Evolutionary conservation across 1,284 basidiomycete species (phyloP), one percentile per base, ranked within the genome.

Genomic region (Moesziomyces aphidis): DNA sequence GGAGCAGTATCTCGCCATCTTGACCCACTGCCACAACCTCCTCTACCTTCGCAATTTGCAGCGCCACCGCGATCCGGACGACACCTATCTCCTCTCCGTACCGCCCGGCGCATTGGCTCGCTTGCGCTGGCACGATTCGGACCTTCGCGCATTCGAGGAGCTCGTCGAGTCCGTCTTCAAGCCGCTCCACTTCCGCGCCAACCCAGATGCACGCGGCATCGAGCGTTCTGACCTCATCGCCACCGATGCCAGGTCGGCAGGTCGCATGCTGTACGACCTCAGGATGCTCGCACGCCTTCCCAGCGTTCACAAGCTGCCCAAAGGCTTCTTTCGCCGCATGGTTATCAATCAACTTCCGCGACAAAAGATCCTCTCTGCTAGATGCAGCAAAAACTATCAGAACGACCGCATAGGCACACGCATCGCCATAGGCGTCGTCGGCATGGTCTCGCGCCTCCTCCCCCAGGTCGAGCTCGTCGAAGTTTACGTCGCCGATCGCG

Each of bases 311-410:
- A 55, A 56, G 53, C 63, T 72, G 8, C 69, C 69, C 11, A 56
- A 39, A 39, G 70, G 64, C 42, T 64, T 67, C 57, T 54, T 68
- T 1, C 64, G 61, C n/a, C 44, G 52, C 23, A 73, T 73, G 70
- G 24, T 55, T 4, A 10, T 28, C 15, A 43, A 21, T 4, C 64
- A 61, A 22, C 46, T 68, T 42, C 70, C 70, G 17, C 53, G 60
- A 3, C 61, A 68, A 21, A 56, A 44, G 22, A 44, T 73, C 21
- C 26, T 73, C 4, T 39, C 55, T 1, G 64, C 58, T 9, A 52
- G 69, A 15, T 72, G 69, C 53, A 63, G 63, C 60, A 72, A 72
- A 50, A 62, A 63, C 28, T 73, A 73, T 43, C 69, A 72, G 34
- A 72, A 72, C 31, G 69, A 72, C 31, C 69, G 69, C 3, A 28